Conservation (phyloP, 352 stramenopile genomes). For the Sclerospora graminicola region DNA sequence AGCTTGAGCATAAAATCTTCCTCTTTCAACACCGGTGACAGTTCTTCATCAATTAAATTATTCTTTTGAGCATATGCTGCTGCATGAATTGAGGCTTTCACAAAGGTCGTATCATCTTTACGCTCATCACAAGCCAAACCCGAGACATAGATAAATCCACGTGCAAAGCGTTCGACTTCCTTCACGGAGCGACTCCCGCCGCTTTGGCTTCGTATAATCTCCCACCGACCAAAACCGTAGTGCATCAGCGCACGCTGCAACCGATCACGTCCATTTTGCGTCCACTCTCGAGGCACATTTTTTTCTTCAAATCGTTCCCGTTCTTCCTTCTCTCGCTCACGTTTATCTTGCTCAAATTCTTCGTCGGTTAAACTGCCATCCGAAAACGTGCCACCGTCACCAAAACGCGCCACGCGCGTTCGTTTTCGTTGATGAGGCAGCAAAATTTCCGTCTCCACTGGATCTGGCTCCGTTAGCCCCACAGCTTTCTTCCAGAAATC, state of each 20-base stretch:
- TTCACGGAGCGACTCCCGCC: slow-evolving; percentile 75
- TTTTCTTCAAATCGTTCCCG: slow-evolving; percentile 53
- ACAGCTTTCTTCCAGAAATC: slow-evolving; percentile 99
- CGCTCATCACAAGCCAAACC: slow-evolving; percentile 59
- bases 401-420: slow-evolving; percentile 79
- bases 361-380: slow-evolving; percentile 67
- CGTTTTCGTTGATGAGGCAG: slow-evolving; percentile 77
- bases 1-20: slow-evolving; percentile 83
- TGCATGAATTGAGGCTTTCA: slow-evolving; percentile 71
- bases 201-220: slow-evolving; percentile 83
- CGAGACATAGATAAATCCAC: slow-evolving; percentile 83
- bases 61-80: slow-evolving; percentile 53
- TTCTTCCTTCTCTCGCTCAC: slow-evolving; percentile 45
- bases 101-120: slow-evolving; percentile 74
- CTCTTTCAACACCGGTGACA: slow-evolving; percentile 72
- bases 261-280: slow-evolving; percentile 72
- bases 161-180: slow-evolving; percentile 76
- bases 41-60: slow-evolving; percentile 61
- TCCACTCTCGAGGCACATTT: slow-evolving; percentile 70
- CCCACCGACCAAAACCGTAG: slow-evolving; percentile 79
- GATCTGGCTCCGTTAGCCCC: slow-evolving; percentile 67
- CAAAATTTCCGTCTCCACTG: slow-evolving; percentile 38
- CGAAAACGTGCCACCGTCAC: slow-evolving; percentile 45
- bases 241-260: slow-evolving; percentile 84
- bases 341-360: slow-evolving; percentile 31